Evolutionary conservation across 2,329 filamentous ascomycete genomes (phyloP).

Genomic region (Fusarium sp.): DNA sequence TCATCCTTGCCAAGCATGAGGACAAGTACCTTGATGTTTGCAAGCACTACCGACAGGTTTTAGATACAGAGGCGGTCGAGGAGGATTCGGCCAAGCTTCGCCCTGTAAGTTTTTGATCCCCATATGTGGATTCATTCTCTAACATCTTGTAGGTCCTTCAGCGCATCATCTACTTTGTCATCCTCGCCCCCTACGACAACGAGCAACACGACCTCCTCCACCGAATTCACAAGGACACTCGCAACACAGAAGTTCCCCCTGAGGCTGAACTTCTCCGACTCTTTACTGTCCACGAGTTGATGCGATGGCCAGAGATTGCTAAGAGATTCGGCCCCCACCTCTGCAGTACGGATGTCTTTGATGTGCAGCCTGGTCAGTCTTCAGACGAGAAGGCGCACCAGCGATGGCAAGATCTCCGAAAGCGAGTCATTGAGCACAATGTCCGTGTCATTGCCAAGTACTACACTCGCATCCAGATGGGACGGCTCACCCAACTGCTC

Average conservation of each 20-base stretch:
- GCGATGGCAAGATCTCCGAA: slow-evolving; percentile 94
- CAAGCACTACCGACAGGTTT: slow-evolving; percentile 97
- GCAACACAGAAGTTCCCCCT: slow-evolving; percentile 80
- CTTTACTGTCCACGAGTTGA: slow-evolving; percentile 95
- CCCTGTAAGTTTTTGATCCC: slow-evolving; percentile 69
- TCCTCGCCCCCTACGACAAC: slow-evolving; percentile 96
- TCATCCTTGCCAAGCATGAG: slow-evolving; percentile 94
- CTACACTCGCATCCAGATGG: slow-evolving; percentile 97
- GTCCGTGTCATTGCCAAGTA: slow-evolving; percentile 98
- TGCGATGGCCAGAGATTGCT: slow-evolving; percentile 96
- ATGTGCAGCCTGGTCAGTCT: slow-evolving; percentile 71
- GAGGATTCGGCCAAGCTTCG: slow-evolving; percentile 87
- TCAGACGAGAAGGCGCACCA: slow-evolving; percentile 83
- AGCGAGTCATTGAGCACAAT: slow-evolving; percentile 99
- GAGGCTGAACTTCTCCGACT: slow-evolving; percentile 91
- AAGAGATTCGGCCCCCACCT: slow-evolving; percentile 91
- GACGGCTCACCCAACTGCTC: slow-evolving; percentile 87
- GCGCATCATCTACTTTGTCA: slow-evolving; percentile 97
- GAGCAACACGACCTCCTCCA: slow-evolving; percentile 98
- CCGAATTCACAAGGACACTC: slow-evolving; percentile 86
- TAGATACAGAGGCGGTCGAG: slow-evolving; percentile 96
- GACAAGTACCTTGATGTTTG: slow-evolving; percentile 97
- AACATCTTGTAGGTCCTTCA: slow-evolving; percentile 76
- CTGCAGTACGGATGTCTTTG: slow-evolving; percentile 90
- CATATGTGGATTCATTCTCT: slow-evolving; percentile 14